phyloP scores from a whole-genome alignment of 23 red algal species.

The Gracilaria vermiculophylla region DNA sequence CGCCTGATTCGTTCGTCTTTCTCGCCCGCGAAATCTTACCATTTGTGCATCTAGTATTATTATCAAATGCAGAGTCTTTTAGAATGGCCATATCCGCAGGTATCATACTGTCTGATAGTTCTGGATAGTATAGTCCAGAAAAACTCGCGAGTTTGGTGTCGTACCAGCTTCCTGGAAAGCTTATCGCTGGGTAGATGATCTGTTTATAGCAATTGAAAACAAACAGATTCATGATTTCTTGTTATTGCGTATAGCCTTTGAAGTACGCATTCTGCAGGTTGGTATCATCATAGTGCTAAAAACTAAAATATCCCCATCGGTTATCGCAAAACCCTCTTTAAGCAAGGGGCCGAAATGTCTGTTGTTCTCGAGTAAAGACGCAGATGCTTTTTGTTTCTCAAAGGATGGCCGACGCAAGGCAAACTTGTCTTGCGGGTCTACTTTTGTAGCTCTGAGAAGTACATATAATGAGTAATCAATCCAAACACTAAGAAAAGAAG shows the following conservation, averaged over 20 bases:
- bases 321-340: background rate
- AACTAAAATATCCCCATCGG: background rate
- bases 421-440: background rate
- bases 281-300: background rate
- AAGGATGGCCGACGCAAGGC: background rate
- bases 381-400: background rate
- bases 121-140: conserved; percentile 11
- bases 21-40: conserved; percentile 8
- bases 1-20: conserved; percentile 7
- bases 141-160: conserved; percentile 1
- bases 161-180: conserved; percentile 29
- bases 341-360: conserved; percentile 4
- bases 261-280: conserved; percentile 20
- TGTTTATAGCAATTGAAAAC: conserved; percentile 14
- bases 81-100: conserved; percentile 12
- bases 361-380: background rate
- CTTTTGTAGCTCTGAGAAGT: background rate
- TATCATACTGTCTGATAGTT: conserved; percentile 5
- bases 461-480: background rate
- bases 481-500: background rate
- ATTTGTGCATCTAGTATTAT: background rate
- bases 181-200: conserved; percentile 28
- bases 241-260: background rate
- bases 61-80: background rate
- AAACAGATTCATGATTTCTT: conserved; percentile 27